These are phyloP conservation scores for Candida pseudocylindracea DNA, from an alignment of 1,139 yeast species.

Conservation along the genomic window DNA sequence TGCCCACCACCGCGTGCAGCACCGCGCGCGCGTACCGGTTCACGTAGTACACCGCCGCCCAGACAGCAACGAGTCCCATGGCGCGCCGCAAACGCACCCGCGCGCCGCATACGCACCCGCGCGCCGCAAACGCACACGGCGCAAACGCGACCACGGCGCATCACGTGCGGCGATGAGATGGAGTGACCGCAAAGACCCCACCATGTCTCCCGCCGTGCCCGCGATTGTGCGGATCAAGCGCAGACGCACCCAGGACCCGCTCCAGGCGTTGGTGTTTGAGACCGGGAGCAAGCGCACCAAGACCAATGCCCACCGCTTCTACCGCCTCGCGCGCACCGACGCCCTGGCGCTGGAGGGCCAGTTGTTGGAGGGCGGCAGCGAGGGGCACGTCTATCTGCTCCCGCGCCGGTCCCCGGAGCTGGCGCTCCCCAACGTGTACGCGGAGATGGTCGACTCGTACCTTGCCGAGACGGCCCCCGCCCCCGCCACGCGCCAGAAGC, in stretches of 20 bases:
- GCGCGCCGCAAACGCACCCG: neutral
- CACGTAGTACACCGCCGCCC: neutral
- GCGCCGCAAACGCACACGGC: neutral
- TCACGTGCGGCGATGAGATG: neutral
- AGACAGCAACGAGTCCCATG: neutral
- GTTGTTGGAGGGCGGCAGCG: slow-evolving; percentile 5
- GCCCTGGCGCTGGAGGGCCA: slow-evolving; percentile 8
- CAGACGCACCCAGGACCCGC: slow-evolving; percentile 66
- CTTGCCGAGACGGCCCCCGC: slow-evolving; percentile 2
- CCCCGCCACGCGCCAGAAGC: slow-evolving; percentile 11
- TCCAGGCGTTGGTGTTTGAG: slow-evolving; percentile 44
- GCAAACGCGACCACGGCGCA: neutral
- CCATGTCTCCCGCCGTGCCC: slow-evolving; percentile 14
- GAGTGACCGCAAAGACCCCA: neutral
- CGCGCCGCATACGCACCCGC: neutral
- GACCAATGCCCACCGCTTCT: slow-evolving; percentile 12
- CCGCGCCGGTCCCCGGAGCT: slow-evolving; percentile 46
- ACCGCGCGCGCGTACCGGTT: neutral
- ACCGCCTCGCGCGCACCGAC: slow-evolving; percentile 46
- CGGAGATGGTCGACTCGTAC: slow-evolving; percentile 3
- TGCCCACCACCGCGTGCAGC: slow-evolving; percentile 19
- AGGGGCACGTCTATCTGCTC: slow-evolving; percentile 12
- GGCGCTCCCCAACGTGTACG: slow-evolving; percentile 6
- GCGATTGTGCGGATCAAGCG: slow-evolving; percentile 62
- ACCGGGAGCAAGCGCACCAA: slow-evolving; percentile 21